Base-by-base conservation (phyloP, 2,329 filamentous ascomycete species). In the Clonostachys rhizophaga region DNA sequence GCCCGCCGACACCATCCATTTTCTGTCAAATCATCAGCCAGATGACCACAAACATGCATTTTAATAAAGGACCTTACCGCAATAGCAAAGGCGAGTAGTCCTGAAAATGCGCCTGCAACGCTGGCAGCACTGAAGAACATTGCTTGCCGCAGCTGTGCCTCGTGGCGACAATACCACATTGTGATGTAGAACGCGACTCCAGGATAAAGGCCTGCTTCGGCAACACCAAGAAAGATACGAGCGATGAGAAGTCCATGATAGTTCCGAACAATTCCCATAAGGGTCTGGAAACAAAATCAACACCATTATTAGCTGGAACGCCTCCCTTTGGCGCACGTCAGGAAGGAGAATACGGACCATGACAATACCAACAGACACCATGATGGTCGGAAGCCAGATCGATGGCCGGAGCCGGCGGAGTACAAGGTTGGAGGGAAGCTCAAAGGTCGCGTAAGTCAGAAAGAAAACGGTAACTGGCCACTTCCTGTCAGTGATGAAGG, bases 81-180 rank as follows among this genome's bases (percentile, higher is more conserved):
- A 50, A 91, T 87, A 1, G 76, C 86, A 51, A 85, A 90, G 0
- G 87, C 87, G 14, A 91, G 69, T 13, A 91, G 67, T 0, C 88
- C 88, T 6, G 87, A 87, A 20, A 82, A 77, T 1, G 84, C 87
- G 3, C 87, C 87, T 0, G 86, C 85, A 5, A 89, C 70, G 2
- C 87, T 86, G 2, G 86, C 79, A 40, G 75, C 80, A 44, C 86
- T 82, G 58, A 90, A 89, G 1, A 91, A 72, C 54, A 88, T 89
- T 2, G 84, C 85, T 4, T 89, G 83, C 3, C 87, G 80, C 40
- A 89, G 66, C 5, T 85, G 86, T 2, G 90, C 75, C 63, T 91
- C 86, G 30, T 76, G 74, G 58, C 85, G 86, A 42, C 81, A 86
- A 67, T 91, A 91, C 70, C 89, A 90, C 53, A 89, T 77, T 0